phyloP scores from a whole-genome alignment of 208 protist genomes.

The Sergeia podlipaevii region DNA sequence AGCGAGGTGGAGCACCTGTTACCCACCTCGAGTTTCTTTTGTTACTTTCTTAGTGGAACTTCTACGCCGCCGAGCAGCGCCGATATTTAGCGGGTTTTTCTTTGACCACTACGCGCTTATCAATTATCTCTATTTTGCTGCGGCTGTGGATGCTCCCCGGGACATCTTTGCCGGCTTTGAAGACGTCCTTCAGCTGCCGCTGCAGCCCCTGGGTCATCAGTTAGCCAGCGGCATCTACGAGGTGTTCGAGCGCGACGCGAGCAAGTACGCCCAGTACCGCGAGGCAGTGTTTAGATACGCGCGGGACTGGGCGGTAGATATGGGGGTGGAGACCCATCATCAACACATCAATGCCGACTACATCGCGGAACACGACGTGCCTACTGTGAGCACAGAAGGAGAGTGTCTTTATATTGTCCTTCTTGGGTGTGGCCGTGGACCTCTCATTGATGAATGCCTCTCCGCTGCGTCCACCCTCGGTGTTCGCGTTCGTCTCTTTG shows the following conservation, averaged over 20 bases:
- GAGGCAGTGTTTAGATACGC: conserved; percentile 75
- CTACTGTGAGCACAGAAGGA: conserved; percentile 12
- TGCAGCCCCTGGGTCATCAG: conserved; percentile 98
- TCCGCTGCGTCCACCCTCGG: conserved; percentile 65
- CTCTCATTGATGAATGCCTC: conserved; percentile 89
- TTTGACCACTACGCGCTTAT: conserved; percentile 60
- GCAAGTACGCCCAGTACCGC: conserved; percentile 96
- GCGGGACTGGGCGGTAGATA: conserved; percentile 42
- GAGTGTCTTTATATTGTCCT: conserved; percentile 90
- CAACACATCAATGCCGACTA: conserved; percentile 8
- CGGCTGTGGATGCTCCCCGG: conserved; percentile 33
- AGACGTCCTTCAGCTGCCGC: conserved; percentile 88
- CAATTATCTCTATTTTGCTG: conserved; percentile 49
- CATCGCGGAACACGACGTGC: conserved; percentile 9
- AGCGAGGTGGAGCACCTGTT: conserved; percentile 52
- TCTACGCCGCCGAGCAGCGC: conserved; percentile 54
- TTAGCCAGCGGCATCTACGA: conserved; percentile 98
- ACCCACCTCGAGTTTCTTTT: conserved; percentile 34
- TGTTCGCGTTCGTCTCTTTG: conserved; percentile 87
- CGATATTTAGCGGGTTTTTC: conserved; percentile 60
- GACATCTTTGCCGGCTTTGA: conserved; percentile 83
- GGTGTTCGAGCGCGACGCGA: conserved; percentile 97
- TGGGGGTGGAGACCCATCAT: conserved; percentile 28
- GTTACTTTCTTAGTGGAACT: conserved; percentile 72
- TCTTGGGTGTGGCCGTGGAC: conserved; percentile 96